Base-by-base conservation (phyloP, 257 asterid genomes). In the Solanum piurae region DNA sequence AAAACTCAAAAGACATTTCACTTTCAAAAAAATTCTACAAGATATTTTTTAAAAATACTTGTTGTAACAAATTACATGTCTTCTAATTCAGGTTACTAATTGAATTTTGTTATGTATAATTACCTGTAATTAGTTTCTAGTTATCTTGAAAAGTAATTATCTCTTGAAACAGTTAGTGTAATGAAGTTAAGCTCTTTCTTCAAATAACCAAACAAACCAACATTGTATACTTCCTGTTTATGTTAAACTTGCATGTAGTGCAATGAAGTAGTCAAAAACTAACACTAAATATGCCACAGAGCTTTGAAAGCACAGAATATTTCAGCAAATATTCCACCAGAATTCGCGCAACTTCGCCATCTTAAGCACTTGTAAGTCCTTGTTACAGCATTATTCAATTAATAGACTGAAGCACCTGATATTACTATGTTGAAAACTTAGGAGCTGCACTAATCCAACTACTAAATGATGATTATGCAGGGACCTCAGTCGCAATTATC, bases 401-500 rank as follows among this genome's bases (percentile, higher is more conserved):
- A 82, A 18, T 82, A 29, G 11, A 49, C 49, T 74, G 29, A 36
- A 74, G 31, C 83, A 74, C 20, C 82, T 84, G 84, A 88, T 87
- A 64, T 38, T 82, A 86, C 83, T 83, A 25, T 18, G 20, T 52
- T 84, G 42, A 9, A 38, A 74, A 21, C 55, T 69, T 42, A 23
- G 29, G 62, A 37, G n/a, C 52, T 76, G 33, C 36, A 10, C 1
- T 74, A 37, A 21, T 66, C 62, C 6, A 42, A 62, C 16, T 9
- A 12, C 11, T 74, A 33, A 9, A 6, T 71, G 85, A 18, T 86
- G 85, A 83, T 55, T 85, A 37, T 92, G 92, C 94, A 97, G 99
- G 93, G 98, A 97, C 90, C 98, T 97, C 29, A 97, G 99, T 89
- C 94, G 98, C 80, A 97, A 97, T 87, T 87, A 60, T 88, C 92